Evolutionary conservation across 306 rosid genomes (phyloP).

Genomic region (Sicyos edulis): DNA sequence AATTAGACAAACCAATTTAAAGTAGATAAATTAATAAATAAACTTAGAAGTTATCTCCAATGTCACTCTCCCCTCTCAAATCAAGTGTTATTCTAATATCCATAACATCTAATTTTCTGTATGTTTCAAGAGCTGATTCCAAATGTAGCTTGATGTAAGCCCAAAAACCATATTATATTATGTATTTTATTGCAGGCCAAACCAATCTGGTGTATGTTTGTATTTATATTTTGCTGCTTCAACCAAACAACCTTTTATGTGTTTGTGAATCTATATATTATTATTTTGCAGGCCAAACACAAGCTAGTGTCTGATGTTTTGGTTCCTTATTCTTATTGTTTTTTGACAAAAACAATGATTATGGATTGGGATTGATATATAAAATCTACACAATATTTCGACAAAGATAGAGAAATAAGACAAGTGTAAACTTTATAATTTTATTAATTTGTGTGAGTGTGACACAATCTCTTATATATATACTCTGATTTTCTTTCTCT

Average conservation of each 20-base stretch:
- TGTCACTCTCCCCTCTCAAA: not conserved
- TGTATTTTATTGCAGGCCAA: conserved; percentile 12
- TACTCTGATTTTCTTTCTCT: too few relatives aligned
- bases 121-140: not conserved
- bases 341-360: conserved; percentile 4
- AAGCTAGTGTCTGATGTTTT: conserved; percentile 10
- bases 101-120: not conserved
- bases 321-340: not conserved
- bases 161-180: not conserved
- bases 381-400: too few relatives aligned
- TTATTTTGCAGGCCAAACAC: conserved; percentile 14
- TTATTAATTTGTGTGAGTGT: too few relatives aligned
- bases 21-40: not conserved
- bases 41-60: not conserved
- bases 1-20: not conserved
- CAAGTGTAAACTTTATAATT: too few relatives aligned
- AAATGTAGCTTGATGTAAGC: not conserved
- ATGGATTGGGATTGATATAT: not conserved
- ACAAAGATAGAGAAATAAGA: too few relatives aligned
- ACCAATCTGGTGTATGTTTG: not conserved
- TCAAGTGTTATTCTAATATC: not conserved
- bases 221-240: not conserved
- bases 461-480: too few relatives aligned
- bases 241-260: not conserved
- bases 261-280: not conserved